These are phyloP conservation scores for Boletellus deceptivus DNA, from an alignment of 1,284 basidiomycete genomes.

Conservation along the genomic window DNA sequence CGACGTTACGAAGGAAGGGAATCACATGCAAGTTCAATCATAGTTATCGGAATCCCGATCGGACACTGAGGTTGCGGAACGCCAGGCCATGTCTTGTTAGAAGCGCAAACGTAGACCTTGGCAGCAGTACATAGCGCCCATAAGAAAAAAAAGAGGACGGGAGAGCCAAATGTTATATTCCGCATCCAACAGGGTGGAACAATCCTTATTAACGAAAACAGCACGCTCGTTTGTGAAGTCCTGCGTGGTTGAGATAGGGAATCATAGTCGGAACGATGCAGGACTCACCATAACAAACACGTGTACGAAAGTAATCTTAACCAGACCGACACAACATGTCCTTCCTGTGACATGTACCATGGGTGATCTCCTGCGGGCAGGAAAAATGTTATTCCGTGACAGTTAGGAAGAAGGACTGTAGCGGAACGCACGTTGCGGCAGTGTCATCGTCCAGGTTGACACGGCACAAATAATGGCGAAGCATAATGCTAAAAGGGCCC, in stretches of 20 bases:
- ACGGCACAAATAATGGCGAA: constrained; percentile 9
- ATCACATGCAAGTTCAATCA: constrained; percentile 17
- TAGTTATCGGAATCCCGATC: constrained; percentile 2
- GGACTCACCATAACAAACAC: constrained; percentile 13
- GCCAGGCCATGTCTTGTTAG: constrained; percentile 12
- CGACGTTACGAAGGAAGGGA: too few relatives aligned
- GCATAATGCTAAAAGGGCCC: constrained; percentile 14
- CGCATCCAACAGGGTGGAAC: neutral
- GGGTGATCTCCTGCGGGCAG: constrained; percentile 4
- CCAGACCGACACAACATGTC: constrained; percentile 15
- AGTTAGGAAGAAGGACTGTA: neutral
- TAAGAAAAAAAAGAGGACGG: constrained; percentile 8
- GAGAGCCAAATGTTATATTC: neutral
- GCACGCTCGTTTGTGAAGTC: constrained; percentile 19
- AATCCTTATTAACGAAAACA: constrained; percentile 14
- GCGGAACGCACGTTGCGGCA: constrained; percentile 13
- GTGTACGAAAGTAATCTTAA: constrained; percentile 12
- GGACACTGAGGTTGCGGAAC: constrained; percentile 4
- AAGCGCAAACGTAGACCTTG: constrained; percentile 14
- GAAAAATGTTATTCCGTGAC: neutral
- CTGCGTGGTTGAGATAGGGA: constrained; percentile 1
- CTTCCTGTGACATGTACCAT: constrained; percentile 5
- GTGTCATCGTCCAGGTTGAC: constrained; percentile 14
- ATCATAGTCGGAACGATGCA: neutral
- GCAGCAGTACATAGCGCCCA: constrained; percentile 6